Base-by-base conservation (phyloP, 352 stramenopile species). In the Phytophthora pseudosyringae region DNA sequence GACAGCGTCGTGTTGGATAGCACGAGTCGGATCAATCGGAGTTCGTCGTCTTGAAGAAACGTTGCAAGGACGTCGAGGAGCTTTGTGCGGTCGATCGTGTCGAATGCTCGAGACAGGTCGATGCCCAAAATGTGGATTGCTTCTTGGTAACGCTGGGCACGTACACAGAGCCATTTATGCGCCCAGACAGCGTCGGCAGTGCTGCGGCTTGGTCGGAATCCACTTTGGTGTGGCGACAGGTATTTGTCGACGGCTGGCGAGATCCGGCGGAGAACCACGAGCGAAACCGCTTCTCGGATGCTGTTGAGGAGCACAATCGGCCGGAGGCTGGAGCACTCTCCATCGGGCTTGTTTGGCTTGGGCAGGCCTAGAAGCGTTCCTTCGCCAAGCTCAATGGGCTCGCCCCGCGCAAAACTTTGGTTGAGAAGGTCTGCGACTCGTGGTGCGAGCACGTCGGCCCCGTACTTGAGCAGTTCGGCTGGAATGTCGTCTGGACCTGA, bases 61-160 rank as follows among this genome's bases (percentile, higher is more conserved):
- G 5, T 36, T 13, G 41, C 1, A 3, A 56, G 46, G 10, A 46
- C 29, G 18, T 12, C 12, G 3, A 54, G 18, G 11, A 50, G 38
- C 18, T 64, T 64, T 25, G 50, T n/a, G 9, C 56, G 21, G 26
- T 63, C 4, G 10, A 55, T 29, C 1, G 55, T 55, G 16, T 51
- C 46, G 47, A 57, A 64, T 48, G 56, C 36, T 29, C 56, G n/a
- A 3, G 44, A 57, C 5, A 64, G 35, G 38, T 64, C 38, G 25
- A 57, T 58, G 13, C 38, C 36, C 11, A 64, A 39, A 12, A 64
- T 44, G 10, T 46, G 21, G 9, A 64, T 44, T 21, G 11, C 11
- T 44, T 64, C 46, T 40, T 46, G 16, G 13, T 57, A 57, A 10
- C 38, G 6, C 26, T 46, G 45, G 9, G 38, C 45, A 15, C 36